Conservation (phyloP, 2,329 filamentous ascomycete genomes). For the Arthroderma uncinatum region DNA sequence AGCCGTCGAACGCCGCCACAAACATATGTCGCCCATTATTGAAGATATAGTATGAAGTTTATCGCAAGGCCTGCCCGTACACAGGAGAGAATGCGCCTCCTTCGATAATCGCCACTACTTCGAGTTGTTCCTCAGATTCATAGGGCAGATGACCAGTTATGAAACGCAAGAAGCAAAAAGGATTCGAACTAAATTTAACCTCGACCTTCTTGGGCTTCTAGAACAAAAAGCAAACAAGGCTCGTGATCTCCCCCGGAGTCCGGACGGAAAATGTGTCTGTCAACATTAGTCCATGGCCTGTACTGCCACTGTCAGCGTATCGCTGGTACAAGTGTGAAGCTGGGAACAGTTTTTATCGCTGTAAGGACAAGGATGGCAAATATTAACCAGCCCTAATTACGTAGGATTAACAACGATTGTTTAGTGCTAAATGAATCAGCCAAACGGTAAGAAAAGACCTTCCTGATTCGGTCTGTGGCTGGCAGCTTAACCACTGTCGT, state of each 20-base stretch:
- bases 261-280: not conserved
- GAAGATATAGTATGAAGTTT: not conserved
- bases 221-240: not conserved
- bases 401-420: constrained; percentile 1
- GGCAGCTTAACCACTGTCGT: constrained; percentile 1
- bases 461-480: constrained; percentile 5
- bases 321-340: not conserved
- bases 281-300: not conserved
- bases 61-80: not conserved
- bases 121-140: not conserved
- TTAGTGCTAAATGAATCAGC: not conserved
- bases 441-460: not conserved
- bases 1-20: not conserved
- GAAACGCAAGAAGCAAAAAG: constrained; percentile 2
- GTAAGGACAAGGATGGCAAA: not conserved
- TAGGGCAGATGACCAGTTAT: not conserved
- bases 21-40: not conserved
- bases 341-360: not conserved
- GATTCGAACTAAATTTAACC: not conserved
- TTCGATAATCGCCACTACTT: not conserved
- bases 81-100: not conserved
- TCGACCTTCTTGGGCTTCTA: not conserved
- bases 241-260: not conserved
- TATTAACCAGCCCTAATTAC: not conserved
- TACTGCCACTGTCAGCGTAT: constrained; percentile 1